A percentile compares a stretch with the other conserved stretches of the same genome.
Evolutionary conservation across 345 rosid genomes (phyloP).

Genomic region (Psidium friedrichsthalianum): DNA sequence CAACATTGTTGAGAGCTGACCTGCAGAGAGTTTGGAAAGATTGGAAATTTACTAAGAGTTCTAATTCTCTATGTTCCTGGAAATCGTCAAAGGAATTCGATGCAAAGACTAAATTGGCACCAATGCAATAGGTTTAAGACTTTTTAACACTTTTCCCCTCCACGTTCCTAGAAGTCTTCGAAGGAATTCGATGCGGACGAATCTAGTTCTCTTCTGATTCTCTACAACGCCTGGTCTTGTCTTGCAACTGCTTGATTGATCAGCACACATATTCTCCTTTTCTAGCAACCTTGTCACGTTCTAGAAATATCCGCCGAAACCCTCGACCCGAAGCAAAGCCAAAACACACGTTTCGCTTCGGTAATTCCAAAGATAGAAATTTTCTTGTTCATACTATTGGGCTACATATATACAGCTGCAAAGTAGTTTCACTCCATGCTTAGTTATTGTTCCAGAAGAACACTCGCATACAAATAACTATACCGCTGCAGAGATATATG

Average conservation of each 20-base stretch:
- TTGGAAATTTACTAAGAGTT: background rate
- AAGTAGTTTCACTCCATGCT: background rate
- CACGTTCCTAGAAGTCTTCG: background rate
- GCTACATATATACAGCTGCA: background rate
- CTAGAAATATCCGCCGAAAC: background rate
- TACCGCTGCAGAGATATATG: background rate
- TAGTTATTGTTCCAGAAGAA: background rate
- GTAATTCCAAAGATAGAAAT: too few relatives aligned
- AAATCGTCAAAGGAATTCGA: background rate
- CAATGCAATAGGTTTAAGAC: too few relatives aligned
- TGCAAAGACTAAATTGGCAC: too few relatives aligned
- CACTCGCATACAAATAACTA: accelerated
- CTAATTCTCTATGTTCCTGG: background rate
- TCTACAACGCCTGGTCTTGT: background rate
- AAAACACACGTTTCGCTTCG: too few relatives aligned
- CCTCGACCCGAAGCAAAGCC: background rate
- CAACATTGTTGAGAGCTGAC: background rate
- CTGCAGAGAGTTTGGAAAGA: background rate
- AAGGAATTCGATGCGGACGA: background rate
- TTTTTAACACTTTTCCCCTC: too few relatives aligned
- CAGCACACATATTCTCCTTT: background rate
- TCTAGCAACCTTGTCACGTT: background rate
- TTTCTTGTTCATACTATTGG: too few relatives aligned
- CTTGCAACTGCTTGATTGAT: background rate
- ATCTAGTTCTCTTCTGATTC: background rate